Conservation (phyloP, 495 filamentous ascomycete species). For the Neurospora cerealis region DNA sequence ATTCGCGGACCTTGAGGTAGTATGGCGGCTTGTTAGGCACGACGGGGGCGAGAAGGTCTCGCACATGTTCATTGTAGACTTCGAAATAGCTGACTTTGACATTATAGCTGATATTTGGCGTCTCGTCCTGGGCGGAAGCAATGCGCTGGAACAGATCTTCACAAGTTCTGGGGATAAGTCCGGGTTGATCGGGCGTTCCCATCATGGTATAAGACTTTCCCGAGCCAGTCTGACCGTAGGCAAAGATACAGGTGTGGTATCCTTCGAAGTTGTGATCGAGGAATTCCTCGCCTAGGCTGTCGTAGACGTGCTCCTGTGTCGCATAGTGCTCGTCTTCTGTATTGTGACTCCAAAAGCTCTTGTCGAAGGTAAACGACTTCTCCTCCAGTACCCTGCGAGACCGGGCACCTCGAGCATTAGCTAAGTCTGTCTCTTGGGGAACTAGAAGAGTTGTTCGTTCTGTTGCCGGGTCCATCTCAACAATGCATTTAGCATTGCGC, state of each 20-base stretch:
- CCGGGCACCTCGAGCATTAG: slow-evolving; percentile 51
- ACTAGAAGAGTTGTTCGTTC: slow-evolving; percentile 73
- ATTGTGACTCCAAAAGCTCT: slow-evolving; percentile 93
- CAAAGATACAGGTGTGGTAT: slow-evolving; percentile 98
- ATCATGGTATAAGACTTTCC: slow-evolving; percentile 99
- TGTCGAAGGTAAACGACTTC: slow-evolving; percentile 91
- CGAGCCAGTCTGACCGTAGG: slow-evolving; percentile 95
- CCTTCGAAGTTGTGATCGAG: slow-evolving; percentile 99
- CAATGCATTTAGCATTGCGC: slow-evolving; percentile 69
- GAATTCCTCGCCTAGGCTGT: slow-evolving; percentile 89
- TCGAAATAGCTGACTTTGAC: slow-evolving; percentile 98
- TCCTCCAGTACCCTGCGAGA: slow-evolving; percentile 72
- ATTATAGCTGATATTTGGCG: slow-evolving; percentile 85
- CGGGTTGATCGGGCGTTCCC: slow-evolving; percentile 76
- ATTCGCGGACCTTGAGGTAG: slow-evolving; percentile 96
- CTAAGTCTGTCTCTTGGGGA: slow-evolving; percentile 51
- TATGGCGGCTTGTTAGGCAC: slow-evolving; percentile 60
- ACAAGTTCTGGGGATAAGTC: slow-evolving; percentile 94
- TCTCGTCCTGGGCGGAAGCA: slow-evolving; percentile 58
- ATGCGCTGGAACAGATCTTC: slow-evolving; percentile 94
- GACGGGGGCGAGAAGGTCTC: slow-evolving; percentile 80
- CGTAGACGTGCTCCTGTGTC: slow-evolving; percentile 84
- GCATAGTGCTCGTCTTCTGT: slow-evolving; percentile 49
- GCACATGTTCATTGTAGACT: slow-evolving; percentile 98
- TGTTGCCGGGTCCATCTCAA: slow-evolving; percentile 77